Percentiles rank a stretch among this genome's conserved stretches.
phyloP scores from a whole-genome alignment of 2,329 filamentous ascomycete species.

The Teratosphaeria nubilosa region DNA sequence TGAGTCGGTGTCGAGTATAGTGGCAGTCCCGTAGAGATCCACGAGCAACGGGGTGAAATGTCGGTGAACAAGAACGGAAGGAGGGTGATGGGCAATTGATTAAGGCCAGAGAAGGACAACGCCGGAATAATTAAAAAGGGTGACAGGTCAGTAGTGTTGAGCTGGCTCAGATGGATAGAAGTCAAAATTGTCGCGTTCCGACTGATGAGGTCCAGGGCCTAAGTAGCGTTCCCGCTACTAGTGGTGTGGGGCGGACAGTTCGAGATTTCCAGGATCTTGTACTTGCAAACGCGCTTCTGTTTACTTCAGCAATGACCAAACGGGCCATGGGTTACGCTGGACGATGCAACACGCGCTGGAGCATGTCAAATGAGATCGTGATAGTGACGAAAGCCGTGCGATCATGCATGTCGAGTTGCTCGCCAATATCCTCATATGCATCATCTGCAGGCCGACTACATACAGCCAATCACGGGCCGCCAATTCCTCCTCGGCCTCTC shows the following conservation, averaged over 20 bases:
- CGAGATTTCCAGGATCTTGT: not conserved
- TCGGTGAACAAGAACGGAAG: not conserved
- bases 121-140: not conserved
- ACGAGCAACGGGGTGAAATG: not conserved
- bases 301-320: not conserved
- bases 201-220: not conserved
- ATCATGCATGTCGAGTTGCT: not conserved
- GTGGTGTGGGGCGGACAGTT: not conserved
- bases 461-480: too few relatives aligned
- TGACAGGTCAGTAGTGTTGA: not conserved
- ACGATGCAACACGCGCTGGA: not conserved
- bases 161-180: not conserved
- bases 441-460: too few relatives aligned
- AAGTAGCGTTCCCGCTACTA: too few relatives aligned
- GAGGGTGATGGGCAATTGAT: not conserved
- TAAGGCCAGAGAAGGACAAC: not conserved
- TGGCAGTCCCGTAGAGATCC: not conserved
- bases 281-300: not conserved
- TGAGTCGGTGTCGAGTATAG: not conserved
- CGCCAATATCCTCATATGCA: not conserved
- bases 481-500: not conserved
- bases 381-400: not conserved
- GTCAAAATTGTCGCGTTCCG: not conserved
- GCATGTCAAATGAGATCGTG: not conserved
- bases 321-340: not conserved